Conservation (phyloP, 352 stramenopile genomes). For the Elongisporangium senticosum region DNA sequence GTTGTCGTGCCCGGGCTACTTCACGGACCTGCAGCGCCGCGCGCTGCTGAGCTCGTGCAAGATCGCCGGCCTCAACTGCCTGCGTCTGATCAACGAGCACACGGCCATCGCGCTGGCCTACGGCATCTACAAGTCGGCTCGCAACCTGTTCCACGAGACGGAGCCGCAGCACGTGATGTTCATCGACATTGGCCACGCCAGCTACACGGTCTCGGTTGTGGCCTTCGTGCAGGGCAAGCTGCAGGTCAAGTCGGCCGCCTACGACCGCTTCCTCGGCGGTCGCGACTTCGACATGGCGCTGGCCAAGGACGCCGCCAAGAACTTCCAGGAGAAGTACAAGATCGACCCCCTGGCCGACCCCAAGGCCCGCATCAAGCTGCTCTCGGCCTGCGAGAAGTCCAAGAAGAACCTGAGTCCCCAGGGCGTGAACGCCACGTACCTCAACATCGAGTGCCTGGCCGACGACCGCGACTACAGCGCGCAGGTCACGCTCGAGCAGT, state of each 20-base stretch:
- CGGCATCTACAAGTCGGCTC: slow-evolving; percentile 95
- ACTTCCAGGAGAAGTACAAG: slow-evolving; percentile 97
- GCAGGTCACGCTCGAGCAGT: slow-evolving; percentile 93
- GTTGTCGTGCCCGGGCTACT: slow-evolving; percentile 96
- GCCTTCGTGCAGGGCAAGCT: slow-evolving; percentile 95
- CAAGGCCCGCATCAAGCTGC: slow-evolving; percentile 96
- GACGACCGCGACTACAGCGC: slow-evolving; percentile 97
- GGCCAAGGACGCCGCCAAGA: slow-evolving; percentile 89
- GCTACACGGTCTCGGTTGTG: slow-evolving; percentile 90
- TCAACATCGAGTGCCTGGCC: slow-evolving; percentile 98
- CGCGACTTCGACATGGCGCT: slow-evolving; percentile 96
- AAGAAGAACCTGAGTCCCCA: slow-evolving; percentile 98
- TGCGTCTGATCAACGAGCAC: slow-evolving; percentile 98
- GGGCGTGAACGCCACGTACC: slow-evolving; percentile 94
- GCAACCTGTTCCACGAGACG: slow-evolving; percentile 91
- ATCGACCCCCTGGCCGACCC: slow-evolving; percentile 87
- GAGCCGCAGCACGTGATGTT: slow-evolving; percentile 98
- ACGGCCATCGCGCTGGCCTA: slow-evolving; percentile 95
- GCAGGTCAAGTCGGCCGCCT: slow-evolving; percentile 91
- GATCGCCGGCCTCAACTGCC: slow-evolving; percentile 95
- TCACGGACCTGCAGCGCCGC: slow-evolving; percentile 95
- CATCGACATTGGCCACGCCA: slow-evolving; percentile 96
- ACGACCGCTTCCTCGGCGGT: slow-evolving; percentile 94
- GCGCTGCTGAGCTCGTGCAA: slow-evolving; percentile 91
- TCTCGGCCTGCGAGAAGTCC: slow-evolving; percentile 96